Conservation (phyloP, 1,284 basidiomycete species). For the Leccinum fuscescens region DNA sequence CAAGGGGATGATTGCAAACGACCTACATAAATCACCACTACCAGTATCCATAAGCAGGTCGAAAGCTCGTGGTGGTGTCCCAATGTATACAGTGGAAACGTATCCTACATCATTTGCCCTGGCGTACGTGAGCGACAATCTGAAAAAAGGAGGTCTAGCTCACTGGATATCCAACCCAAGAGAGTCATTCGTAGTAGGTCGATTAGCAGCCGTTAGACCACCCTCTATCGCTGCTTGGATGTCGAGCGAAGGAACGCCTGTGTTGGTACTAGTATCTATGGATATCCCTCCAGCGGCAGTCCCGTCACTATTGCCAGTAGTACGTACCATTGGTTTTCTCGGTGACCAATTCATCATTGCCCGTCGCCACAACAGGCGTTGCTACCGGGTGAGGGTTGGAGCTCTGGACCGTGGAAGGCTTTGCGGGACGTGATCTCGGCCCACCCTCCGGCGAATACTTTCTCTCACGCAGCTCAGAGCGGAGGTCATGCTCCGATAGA, state of each 20-base stretch:
- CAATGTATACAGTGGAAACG: slow-evolving; percentile 73
- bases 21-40: slow-evolving; percentile 73
- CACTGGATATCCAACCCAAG: slow-evolving; percentile 75
- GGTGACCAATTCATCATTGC: slow-evolving; percentile 6
- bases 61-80: slow-evolving; percentile 73
- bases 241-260: slow-evolving; percentile 39
- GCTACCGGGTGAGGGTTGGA: not conserved
- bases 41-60: slow-evolving; percentile 83
- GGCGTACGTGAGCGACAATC: not conserved
- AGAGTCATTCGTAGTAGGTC: slow-evolving; percentile 54
- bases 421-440: slow-evolving; percentile 15
- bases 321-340: slow-evolving; percentile 4
- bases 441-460: slow-evolving; percentile 40
- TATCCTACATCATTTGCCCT: slow-evolving; percentile 54
- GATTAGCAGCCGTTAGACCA: slow-evolving; percentile 49
- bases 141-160: slow-evolving; percentile 14
- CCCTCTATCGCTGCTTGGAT: slow-evolving; percentile 39
- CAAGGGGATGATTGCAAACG: not conserved
- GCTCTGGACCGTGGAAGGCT: slow-evolving; percentile 1
- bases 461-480: slow-evolving; percentile 53
- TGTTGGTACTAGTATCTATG: slow-evolving; percentile 17
- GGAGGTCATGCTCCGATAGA: slow-evolving; percentile 51
- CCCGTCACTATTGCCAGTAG: slow-evolving; percentile 8
- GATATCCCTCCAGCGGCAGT: slow-evolving; percentile 9
- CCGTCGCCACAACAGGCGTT: not conserved